A percentile compares a stretch with the other conserved stretches of the same genome.
Evolutionary conservation across 2,329 filamentous ascomycete species (phyloP).

Genomic region (Sporothrix brunneoviolacea): DNA sequence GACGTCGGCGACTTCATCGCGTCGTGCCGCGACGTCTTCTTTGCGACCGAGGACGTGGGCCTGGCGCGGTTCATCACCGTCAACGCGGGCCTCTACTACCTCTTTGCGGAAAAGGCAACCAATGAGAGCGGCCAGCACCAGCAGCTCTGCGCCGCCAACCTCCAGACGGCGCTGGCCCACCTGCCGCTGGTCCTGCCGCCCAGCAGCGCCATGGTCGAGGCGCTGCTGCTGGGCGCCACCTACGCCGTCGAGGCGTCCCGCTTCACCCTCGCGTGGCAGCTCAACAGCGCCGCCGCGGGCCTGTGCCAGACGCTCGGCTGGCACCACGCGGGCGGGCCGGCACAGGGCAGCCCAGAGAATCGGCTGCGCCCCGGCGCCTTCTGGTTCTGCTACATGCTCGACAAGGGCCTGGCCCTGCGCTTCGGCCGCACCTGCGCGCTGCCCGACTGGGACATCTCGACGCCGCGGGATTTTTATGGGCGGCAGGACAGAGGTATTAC

Average conservation of each 20-base stretch:
- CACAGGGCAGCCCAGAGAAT: slow-evolving; percentile 7
- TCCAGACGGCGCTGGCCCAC: slow-evolving; percentile 21
- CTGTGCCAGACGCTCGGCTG: slow-evolving; percentile 58
- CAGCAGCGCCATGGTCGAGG: slow-evolving; percentile 48
- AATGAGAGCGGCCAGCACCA: slow-evolving; percentile 29
- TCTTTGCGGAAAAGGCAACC: slow-evolving; percentile 38
- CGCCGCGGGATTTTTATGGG: slow-evolving; percentile 30
- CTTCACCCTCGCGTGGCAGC: slow-evolving; percentile 58
- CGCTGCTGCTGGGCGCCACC: slow-evolving; percentile 52
- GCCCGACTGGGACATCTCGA: slow-evolving; percentile 49
- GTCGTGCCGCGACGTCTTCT: slow-evolving; percentile 36
- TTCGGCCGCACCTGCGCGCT: slow-evolving; percentile 53
- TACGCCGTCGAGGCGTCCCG: slow-evolving; percentile 57
- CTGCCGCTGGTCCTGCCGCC: slow-evolving; percentile 52
- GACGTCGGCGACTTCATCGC: slow-evolving; percentile 44
- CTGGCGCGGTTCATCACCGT: slow-evolving; percentile 43
- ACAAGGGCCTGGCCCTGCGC: slow-evolving; percentile 52
- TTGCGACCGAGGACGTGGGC: slow-evolving; percentile 17
- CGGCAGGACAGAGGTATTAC: slow-evolving; percentile 23
- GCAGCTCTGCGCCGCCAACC: slow-evolving; percentile 18
- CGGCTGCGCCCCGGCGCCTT: slow-evolving; percentile 19
- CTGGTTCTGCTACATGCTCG: slow-evolving; percentile 32
- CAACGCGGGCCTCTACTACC: slow-evolving; percentile 42
- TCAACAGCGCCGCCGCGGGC: slow-evolving; percentile 51
- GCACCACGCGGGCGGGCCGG: slow-evolving; percentile 38